Evolutionary conservation across 257 asterid genomes (phyloP), one percentile per base, ranked within the genome.

Genomic region (Thymus quinquecostatus): DNA sequence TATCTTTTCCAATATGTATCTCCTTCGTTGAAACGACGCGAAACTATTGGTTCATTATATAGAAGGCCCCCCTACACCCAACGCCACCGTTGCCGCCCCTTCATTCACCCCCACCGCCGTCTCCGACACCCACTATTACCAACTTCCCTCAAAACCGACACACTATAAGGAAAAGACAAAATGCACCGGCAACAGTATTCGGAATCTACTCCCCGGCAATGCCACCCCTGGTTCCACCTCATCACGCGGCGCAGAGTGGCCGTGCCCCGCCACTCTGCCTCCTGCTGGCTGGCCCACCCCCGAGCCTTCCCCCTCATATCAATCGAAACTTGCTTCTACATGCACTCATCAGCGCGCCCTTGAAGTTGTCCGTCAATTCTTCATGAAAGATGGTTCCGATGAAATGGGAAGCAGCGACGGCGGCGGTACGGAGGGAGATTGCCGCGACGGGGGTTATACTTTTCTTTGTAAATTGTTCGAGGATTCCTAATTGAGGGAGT

Each of bases 381-480:
- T 88, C 21, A 13, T 65, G 47, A 64, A 61, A 2, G 30, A 72
- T 33, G 83, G 65, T 41, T 75, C 63, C 9, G 88, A 84, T 36
- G 64, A 34, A 27, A 53, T 64, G 8, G 88, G 60, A 12, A 73
- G 71, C 38, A 78, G 77, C 5, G 89, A 79, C 47, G 86, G 82
- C 21, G 21, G 21, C 21, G 12, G 13, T 40, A 70, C 50, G 77
- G 89, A 57, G 60, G 81, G 68, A 33, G 88, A 81, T 29, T 10
- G 54, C 54, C 21, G 21, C 21, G 2, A 8, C 32, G 64, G 72
- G 21, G 77, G 66, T 33, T 76, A 66, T 59, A 45, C 57, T 21
- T 83, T 87, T 55, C 89, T 92, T 56, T n/a, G n/a, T 4, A 77
- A 83, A 57, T 69, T 88, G 78, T 83, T 88, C 14, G 89, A 84